Conservation (phyloP, 169 alveolate species). For the Cryptosporidium ryanae region DNA sequence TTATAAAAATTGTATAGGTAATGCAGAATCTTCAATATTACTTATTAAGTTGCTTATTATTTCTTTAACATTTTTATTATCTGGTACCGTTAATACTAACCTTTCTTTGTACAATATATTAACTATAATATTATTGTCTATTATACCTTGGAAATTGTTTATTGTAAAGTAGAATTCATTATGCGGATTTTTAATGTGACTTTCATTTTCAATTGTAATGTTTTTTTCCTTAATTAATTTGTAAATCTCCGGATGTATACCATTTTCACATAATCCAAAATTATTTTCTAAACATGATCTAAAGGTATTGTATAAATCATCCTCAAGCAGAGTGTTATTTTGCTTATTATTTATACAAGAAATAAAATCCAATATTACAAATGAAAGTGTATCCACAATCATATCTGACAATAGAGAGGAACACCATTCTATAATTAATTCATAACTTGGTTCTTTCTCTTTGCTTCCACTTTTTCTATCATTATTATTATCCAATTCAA, state of each 20-base stretch:
- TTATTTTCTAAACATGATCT: slow-evolving; percentile 35
- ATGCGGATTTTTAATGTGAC: background rate
- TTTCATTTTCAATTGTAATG: background rate
- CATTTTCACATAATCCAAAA: slow-evolving; percentile 41
- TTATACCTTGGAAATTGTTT: background rate
- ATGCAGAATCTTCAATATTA: slow-evolving; percentile 55
- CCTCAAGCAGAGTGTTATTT: background rate
- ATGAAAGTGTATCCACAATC: slow-evolving; percentile 66
- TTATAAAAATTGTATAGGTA: slow-evolving; percentile 41
- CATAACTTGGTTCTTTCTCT: background rate
- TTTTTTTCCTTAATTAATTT: slow-evolving; percentile 7
- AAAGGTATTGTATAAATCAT: slow-evolving; percentile 19
- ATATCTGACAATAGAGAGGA: slow-evolving; percentile 30
- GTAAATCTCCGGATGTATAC: slow-evolving; percentile 34
- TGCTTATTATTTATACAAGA: background rate
- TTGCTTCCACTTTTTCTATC: background rate
- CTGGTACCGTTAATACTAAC: slow-evolving; percentile 27
- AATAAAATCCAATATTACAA: slow-evolving; percentile 46
- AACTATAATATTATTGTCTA: background rate
- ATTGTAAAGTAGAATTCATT: slow-evolving; percentile 20
- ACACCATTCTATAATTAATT: slow-evolving; percentile 57
- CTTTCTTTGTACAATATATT: slow-evolving; percentile 30
- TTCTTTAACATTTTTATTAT: slow-evolving; percentile 20
- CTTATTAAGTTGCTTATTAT: slow-evolving; percentile 17
- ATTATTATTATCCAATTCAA: background rate